Conservation (phyloP, 2,329 filamentous ascomycete genomes). For the Claviceps quebecensis region DNA sequence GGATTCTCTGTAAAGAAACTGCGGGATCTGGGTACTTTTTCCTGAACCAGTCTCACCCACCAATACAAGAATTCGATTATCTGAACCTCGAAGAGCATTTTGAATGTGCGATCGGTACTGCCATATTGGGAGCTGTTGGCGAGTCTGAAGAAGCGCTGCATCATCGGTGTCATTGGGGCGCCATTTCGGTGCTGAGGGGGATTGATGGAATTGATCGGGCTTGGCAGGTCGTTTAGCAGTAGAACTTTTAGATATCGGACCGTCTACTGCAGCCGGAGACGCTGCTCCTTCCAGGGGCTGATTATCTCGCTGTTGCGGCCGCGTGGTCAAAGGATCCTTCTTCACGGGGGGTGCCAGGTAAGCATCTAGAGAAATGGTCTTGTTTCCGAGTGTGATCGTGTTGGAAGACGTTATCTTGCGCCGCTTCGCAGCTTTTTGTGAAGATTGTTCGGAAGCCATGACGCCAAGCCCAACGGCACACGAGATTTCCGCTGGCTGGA, state of each 20-base stretch:
- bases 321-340: background rate
- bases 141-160: conserved; percentile 25
- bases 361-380: conserved; percentile 33
- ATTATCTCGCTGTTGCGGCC: background rate
- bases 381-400: conserved; percentile 32
- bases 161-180: conserved; percentile 15
- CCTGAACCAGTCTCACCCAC: conserved; percentile 92
- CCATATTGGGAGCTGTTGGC: conserved; percentile 71
- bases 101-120: conserved; percentile 57
- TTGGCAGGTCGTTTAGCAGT: background rate
- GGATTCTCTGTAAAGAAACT: conserved; percentile 64
- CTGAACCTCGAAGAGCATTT: conserved; percentile 34
- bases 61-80: conserved; percentile 65
- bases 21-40: conserved; percentile 92
- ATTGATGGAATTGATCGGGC: background rate
- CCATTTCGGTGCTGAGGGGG: background rate
- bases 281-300: background rate
- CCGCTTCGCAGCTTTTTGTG: conserved; percentile 21
- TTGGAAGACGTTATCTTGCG: conserved; percentile 21
- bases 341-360: conserved; percentile 27
- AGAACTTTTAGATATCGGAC: background rate
- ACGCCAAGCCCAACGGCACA: background rate
- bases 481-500: background rate
- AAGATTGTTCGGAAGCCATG: conserved; percentile 1
- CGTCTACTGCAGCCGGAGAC: background rate